Conservation (phyloP, 148 eudicot species). For the Camellia japonica region DNA sequence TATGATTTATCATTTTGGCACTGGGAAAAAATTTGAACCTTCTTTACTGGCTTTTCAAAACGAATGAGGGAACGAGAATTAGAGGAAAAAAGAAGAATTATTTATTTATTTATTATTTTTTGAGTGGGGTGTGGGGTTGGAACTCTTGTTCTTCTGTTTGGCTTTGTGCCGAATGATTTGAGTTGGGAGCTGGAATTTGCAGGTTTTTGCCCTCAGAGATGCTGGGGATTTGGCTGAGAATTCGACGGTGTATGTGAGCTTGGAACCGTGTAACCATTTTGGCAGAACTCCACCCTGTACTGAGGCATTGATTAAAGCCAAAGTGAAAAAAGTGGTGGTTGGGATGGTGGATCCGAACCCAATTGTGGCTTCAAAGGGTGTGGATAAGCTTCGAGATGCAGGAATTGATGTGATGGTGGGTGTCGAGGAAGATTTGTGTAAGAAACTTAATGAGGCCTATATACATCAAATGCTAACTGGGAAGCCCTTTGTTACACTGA, state of each 20-base stretch:
- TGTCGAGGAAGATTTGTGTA: constrained; percentile 87
- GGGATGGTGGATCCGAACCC: constrained; percentile 99
- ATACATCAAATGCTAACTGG: constrained; percentile 75
- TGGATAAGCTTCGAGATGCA: constrained; percentile 62
- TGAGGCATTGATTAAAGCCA: constrained; percentile 85
- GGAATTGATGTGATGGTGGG: constrained; percentile 81
- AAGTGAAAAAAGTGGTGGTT: constrained; percentile 80
- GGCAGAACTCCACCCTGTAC: constrained; percentile 96
- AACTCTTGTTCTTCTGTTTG: constrained; percentile 7
- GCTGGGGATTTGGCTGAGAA: constrained; percentile 92
- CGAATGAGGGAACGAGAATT: neutral
- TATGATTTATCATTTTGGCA: neutral
- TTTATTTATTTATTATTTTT: neutral
- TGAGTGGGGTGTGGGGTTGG: neutral
- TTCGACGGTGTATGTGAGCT: constrained; percentile 90
- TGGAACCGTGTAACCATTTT: constrained; percentile 95
- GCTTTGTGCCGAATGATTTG: constrained; percentile 16
- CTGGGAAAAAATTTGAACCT: neutral
- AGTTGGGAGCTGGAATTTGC: constrained; percentile 25
- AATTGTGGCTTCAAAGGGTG: constrained; percentile 77
- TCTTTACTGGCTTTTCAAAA: neutral
- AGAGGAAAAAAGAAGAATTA: neutral
- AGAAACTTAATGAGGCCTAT: constrained; percentile 74
- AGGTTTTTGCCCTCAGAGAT: constrained; percentile 92
- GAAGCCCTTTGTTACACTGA: constrained; percentile 71